phyloP scores from a whole-genome alignment of 1,139 yeast species.

The Taphrina populina region DNA sequence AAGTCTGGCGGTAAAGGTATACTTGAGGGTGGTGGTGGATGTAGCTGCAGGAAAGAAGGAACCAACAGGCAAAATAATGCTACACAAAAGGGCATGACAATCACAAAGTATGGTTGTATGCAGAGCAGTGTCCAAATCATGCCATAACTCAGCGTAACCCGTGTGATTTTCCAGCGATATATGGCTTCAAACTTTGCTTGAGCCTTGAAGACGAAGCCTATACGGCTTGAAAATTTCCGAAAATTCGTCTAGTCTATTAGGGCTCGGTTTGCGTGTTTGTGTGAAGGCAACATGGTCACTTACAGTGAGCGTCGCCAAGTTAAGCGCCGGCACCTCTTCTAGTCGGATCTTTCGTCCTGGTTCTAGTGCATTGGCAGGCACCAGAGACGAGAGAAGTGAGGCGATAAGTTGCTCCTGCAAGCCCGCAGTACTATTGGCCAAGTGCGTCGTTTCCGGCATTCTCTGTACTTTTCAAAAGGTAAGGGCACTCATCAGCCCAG shows the following conservation, averaged over 20 bases:
- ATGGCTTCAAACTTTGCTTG: conserved; percentile 16
- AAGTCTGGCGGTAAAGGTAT: conserved; percentile 30
- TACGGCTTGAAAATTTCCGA: conserved; percentile 27
- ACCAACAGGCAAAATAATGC: conserved; percentile 61
- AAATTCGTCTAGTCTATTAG: conserved; percentile 11
- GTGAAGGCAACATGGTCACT: not conserved
- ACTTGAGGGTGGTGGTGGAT: conserved; percentile 53
- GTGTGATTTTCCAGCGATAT: conserved; percentile 18
- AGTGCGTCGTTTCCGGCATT: not conserved
- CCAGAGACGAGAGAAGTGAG: conserved; percentile 26
- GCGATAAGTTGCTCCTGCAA: conserved; percentile 31
- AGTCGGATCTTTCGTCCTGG: not conserved
- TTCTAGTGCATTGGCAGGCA: conserved; percentile 19
- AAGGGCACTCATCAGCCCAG: no score
- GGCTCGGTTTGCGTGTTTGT: not conserved
- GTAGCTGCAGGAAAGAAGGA: conserved; percentile 70
- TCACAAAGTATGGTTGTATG: conserved; percentile 67
- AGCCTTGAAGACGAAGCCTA: conserved; percentile 21
- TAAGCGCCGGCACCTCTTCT: conserved; percentile 20
- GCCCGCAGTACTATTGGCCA: conserved; percentile 5
- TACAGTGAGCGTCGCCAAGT: conserved; percentile 21
- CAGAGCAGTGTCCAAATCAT: conserved; percentile 42
- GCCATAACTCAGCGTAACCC: conserved; percentile 26
- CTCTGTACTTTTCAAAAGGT: no score
- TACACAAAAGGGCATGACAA: conserved; percentile 62